These are phyloP conservation scores for Lecanicillium sp. DNA, from an alignment of 2,329 filamentous ascomycete species.

Conservation along the genomic window DNA sequence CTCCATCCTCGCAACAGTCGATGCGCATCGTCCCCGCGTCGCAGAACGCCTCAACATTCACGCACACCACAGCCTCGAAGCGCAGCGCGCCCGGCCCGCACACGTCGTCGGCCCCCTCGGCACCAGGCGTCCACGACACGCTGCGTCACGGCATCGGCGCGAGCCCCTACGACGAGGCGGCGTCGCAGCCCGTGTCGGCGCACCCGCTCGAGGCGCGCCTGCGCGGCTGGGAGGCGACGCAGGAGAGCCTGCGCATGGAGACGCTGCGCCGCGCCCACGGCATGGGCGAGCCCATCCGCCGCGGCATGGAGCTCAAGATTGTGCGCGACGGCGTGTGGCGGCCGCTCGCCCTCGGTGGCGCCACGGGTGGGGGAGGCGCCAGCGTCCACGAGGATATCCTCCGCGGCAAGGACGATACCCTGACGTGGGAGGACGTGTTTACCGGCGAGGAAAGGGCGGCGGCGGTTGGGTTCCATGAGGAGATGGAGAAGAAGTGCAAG, in stretches of 20 bases:
- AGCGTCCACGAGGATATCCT: conserved; percentile 87
- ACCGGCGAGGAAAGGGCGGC: conserved; percentile 67
- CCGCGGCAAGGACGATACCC: conserved; percentile 64
- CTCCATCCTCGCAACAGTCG: conserved; percentile 44
- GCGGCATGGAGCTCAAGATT: conserved; percentile 94
- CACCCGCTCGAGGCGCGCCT: conserved; percentile 93
- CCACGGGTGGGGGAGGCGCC: conserved; percentile 50
- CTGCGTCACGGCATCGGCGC: conserved; percentile 76
- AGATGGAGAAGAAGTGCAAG: conserved; percentile 89
- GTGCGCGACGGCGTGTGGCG: conserved; percentile 72
- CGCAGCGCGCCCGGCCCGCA: conserved; percentile 15
- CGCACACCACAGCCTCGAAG: conserved; percentile 39
- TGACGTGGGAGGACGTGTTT: conserved; percentile 93
- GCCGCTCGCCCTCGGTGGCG: conserved; percentile 60
- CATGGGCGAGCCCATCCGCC: conserved; percentile 83
- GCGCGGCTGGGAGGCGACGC: conserved; percentile 81
- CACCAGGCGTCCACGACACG: conserved; percentile 87
- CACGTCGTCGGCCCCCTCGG: conserved; percentile 72
- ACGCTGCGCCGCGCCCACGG: conserved; percentile 80
- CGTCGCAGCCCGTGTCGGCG: conserved; percentile 43
- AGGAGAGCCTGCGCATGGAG: conserved; percentile 83
- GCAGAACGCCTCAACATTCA: conserved; percentile 57
- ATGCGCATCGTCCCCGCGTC: conserved; percentile 80
- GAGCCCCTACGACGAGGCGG: conserved; percentile 40
- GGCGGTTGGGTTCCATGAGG: conserved; percentile 70